These are phyloP conservation scores for Lachnellula suecica DNA, from an alignment of 2,329 filamentous ascomycete genomes.

Conservation along the genomic window DNA sequence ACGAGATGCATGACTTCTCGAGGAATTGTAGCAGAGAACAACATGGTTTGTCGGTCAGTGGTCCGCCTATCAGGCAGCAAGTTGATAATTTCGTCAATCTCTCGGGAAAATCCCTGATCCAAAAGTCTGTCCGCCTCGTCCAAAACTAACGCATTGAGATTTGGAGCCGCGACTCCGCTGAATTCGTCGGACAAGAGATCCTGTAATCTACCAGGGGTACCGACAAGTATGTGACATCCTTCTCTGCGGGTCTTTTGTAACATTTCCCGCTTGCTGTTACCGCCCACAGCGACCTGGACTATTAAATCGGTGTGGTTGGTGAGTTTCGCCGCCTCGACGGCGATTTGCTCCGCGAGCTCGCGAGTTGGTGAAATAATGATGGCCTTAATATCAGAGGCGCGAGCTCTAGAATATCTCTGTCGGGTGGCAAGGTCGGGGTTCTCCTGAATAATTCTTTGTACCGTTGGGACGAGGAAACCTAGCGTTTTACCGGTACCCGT, in stretches of 20 bases:
- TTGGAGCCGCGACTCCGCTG: slow-evolving; percentile 38
- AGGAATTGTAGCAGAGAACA: slow-evolving; percentile 94
- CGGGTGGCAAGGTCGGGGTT: slow-evolving; percentile 47
- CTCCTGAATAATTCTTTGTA: slow-evolving; percentile 79
- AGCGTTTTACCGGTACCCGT: slow-evolving; percentile 97
- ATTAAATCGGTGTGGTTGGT: slow-evolving; percentile 35
- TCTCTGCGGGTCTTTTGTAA: slow-evolving; percentile 44
- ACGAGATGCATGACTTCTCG: slow-evolving; percentile 79
- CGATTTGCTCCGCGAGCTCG: slow-evolving; percentile 80
- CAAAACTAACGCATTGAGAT: slow-evolving; percentile 87
- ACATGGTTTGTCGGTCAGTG: slow-evolving; percentile 80
- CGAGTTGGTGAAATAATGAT: slow-evolving; percentile 79
- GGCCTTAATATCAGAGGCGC: slow-evolving; percentile 62
- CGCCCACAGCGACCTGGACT: slow-evolving; percentile 81
- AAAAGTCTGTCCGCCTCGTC: slow-evolving; percentile 98
- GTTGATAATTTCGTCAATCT: slow-evolving; percentile 59
- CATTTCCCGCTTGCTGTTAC: slow-evolving; percentile 67
- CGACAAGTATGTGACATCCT: slow-evolving; percentile 88
- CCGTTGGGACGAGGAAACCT: slow-evolving; percentile 82
- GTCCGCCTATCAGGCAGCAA: slow-evolving; percentile 62
- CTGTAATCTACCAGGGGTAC: slow-evolving; percentile 83
- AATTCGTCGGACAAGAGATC: slow-evolving; percentile 67
- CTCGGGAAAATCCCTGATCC: slow-evolving; percentile 79
- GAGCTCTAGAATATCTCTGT: slow-evolving; percentile 34
- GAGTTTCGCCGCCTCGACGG: slow-evolving; percentile 64